Evolutionary conservation across 805 yeast species (phyloP).

Genomic region (Metschnikowia kofuensis): DNA sequence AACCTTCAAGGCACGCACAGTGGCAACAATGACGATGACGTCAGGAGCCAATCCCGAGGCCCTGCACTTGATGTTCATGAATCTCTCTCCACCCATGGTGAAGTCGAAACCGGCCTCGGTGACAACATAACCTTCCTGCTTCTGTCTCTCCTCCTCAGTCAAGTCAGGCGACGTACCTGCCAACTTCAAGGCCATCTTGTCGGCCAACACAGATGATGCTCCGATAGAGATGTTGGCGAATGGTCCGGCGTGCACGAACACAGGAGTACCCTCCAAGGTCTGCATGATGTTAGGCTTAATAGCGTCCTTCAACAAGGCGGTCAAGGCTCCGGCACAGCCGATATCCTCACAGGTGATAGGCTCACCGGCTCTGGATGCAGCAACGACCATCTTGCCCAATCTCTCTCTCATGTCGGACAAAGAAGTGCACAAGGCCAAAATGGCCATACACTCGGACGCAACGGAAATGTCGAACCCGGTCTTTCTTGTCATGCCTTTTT

Average conservation of each 20-base stretch:
- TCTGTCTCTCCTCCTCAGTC: conserved; percentile 39
- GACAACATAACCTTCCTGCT: conserved; percentile 70
- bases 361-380: conserved; percentile 61
- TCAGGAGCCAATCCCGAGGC: conserved; percentile 78
- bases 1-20: conserved; percentile 78
- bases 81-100: conserved; percentile 91
- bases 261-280: conserved; percentile 86
- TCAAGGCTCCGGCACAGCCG: conserved; percentile 83
- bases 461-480: conserved; percentile 85
- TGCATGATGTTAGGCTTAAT: conserved; percentile 85
- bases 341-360: conserved; percentile 82
- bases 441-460: conserved; percentile 86
- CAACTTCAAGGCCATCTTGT: conserved; percentile 74
- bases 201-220: conserved; percentile 81
- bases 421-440: conserved; percentile 69
- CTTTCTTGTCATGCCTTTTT: conserved; percentile 65
- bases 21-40: conserved; percentile 77
- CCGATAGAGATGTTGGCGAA: conserved; percentile 87
- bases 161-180: conserved; percentile 61
- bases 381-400: conserved; percentile 74
- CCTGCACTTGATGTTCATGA: conserved; percentile 77
- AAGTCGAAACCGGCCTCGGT: conserved; percentile 90
- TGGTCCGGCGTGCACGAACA: conserved; percentile 85
- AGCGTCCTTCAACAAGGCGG: conserved; percentile 78
- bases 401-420: conserved; percentile 70